Evolutionary conservation across 2,329 filamentous ascomycete genomes (phyloP).

Genomic region (Stachybotrys chartarum): DNA sequence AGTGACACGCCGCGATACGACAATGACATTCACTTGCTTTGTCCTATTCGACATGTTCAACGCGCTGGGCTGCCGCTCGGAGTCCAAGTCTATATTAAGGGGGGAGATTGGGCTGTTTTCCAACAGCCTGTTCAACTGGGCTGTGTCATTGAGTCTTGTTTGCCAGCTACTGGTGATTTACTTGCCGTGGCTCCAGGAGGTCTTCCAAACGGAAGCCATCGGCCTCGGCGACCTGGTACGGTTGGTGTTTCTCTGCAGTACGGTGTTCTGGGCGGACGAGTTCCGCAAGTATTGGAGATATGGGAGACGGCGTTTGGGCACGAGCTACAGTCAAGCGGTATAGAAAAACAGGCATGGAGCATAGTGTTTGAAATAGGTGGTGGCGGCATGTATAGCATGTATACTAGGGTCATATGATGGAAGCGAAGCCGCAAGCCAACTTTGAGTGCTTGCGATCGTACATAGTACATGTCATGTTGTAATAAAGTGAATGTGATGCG

Average conservation of each 20-base stretch:
- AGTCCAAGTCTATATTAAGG: constrained; percentile 79
- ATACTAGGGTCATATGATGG: background rate
- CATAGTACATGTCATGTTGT: background rate
- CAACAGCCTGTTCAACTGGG: constrained; percentile 95
- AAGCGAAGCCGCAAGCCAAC: background rate
- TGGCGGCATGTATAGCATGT: background rate
- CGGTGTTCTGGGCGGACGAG: constrained; percentile 94
- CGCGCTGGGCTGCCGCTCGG: constrained; percentile 84
- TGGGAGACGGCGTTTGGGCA: constrained; percentile 47
- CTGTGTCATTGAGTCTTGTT: constrained; percentile 74
- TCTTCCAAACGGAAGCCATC: constrained; percentile 93
- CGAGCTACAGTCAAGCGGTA: constrained; percentile 60
- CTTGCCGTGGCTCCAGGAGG: constrained; percentile 83
- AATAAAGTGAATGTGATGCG: no score
- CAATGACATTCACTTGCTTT: constrained; percentile 98
- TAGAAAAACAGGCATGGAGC: constrained; percentile 20
- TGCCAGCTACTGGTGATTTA: constrained; percentile 92
- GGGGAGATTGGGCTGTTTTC: constrained; percentile 78
- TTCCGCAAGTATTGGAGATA: constrained; percentile 70
- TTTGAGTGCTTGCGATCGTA: background rate
- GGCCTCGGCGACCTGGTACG: constrained; percentile 65
- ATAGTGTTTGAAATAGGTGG: no score
- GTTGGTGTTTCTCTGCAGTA: constrained; percentile 71
- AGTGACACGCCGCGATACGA: constrained; percentile 89
- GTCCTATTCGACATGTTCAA: constrained; percentile 99